Evolutionary conservation across 768 basidiomycete species (phyloP).

Genomic region (Botryobasidium botryosum): DNA sequence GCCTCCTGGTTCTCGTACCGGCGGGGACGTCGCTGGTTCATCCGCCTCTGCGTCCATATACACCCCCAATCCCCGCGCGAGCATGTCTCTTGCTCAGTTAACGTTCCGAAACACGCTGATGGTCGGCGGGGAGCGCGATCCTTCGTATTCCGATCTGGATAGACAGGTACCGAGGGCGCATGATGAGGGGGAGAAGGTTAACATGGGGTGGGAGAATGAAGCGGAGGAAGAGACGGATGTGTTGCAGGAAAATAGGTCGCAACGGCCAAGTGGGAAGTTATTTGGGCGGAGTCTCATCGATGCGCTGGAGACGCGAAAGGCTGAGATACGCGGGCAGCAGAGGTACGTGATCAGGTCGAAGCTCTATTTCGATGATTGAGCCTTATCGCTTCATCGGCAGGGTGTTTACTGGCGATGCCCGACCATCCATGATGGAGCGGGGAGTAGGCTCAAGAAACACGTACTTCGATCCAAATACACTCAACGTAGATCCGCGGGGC

Average conservation of each 20-base stretch:
- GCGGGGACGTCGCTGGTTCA: conserved; percentile 16
- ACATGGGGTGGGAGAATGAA: conserved; percentile 30
- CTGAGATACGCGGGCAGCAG: conserved; percentile 64
- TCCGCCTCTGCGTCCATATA: conserved; percentile 34
- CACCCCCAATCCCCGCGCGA: conserved; percentile 60
- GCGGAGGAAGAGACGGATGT: conserved; percentile 27
- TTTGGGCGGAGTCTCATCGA: conserved; percentile 85
- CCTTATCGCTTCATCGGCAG: conserved; percentile 28
- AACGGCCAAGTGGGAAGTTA: conserved; percentile 38
- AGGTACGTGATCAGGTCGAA: conserved; percentile 35
- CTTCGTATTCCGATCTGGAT: conserved; percentile 44
- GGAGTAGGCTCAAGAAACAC: neutral
- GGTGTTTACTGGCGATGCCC: conserved; percentile 72
- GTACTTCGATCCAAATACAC: neutral
- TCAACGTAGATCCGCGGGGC: neutral
- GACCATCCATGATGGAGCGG: conserved; percentile 89
- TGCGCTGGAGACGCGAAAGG: conserved; percentile 69
- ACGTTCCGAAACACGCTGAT: conserved; percentile 70
- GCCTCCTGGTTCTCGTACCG: conserved; percentile 32
- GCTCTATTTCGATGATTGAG: conserved; percentile 2
- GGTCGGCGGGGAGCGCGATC: conserved; percentile 48
- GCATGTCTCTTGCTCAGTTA: conserved; percentile 60
- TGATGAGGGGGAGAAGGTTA: conserved; percentile 61
- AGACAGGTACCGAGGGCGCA: conserved; percentile 48
- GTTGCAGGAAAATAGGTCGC: conserved; percentile 27